Percentiles rank a stretch among this genome's conserved stretches.
Evolutionary conservation across 179 eudicot species (phyloP).

Genomic region (Heliamphora pulchella): DNA sequence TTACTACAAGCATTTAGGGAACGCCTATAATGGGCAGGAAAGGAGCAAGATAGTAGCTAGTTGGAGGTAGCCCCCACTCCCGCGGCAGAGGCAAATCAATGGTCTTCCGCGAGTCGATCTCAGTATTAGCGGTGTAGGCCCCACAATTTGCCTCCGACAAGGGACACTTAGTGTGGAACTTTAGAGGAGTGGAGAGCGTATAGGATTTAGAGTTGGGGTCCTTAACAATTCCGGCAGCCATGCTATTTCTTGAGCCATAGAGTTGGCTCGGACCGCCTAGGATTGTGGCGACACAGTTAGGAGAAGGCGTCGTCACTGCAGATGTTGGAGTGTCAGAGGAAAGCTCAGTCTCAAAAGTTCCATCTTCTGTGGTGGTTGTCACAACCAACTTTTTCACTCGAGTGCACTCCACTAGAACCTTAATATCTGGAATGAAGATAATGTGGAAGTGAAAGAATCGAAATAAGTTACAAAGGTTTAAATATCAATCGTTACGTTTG

Average conservation of each 20-base stretch:
- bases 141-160: constrained; percentile 25
- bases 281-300: constrained; percentile 47
- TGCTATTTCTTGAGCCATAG: constrained; percentile 29
- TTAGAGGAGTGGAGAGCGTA: constrained; percentile 37
- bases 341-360: constrained; percentile 41
- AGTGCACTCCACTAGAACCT: constrained; percentile 51
- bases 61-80: constrained; percentile 60
- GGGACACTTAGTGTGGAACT: constrained; percentile 47
- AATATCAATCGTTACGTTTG: no score
- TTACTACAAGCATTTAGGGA: constrained; percentile 25
- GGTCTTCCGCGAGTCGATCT: constrained; percentile 50
- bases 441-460: not conserved
- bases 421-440: constrained; percentile 27
- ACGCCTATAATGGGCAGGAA: constrained; percentile 66
- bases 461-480: not conserved
- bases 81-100: constrained; percentile 50
- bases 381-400: constrained; percentile 43
- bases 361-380: constrained; percentile 41
- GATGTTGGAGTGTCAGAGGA: constrained; percentile 24
- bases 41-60: constrained; percentile 43
- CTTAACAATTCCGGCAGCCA: constrained; percentile 21
- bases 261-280: constrained; percentile 55
- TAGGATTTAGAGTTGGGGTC: constrained; percentile 22
- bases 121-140: not conserved
- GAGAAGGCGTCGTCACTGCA: constrained; percentile 2